These are phyloP conservation scores for Trypanosoma lewisi DNA, from an alignment of 208 protist genomes.

Conservation along the genomic window DNA sequence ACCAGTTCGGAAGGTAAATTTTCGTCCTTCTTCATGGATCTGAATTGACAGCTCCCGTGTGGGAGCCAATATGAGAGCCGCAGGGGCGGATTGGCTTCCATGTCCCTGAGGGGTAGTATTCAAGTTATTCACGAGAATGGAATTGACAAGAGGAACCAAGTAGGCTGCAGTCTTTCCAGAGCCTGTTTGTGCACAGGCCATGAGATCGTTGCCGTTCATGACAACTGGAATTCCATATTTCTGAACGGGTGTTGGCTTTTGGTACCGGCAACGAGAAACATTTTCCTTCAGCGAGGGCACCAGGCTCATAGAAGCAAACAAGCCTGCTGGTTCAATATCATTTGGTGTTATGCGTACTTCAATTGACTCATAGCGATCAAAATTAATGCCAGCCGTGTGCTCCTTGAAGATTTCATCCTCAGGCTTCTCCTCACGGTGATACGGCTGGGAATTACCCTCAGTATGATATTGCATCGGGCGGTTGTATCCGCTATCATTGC, in stretches of 20 bases:
- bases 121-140: conserved; percentile 76
- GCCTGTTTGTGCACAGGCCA: conserved; percentile 99
- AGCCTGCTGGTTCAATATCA: conserved; percentile 63
- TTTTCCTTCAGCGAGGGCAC: conserved; percentile 90
- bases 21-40: conserved; percentile 96
- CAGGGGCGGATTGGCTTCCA: conserved; percentile 78
- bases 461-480: conserved; percentile 24
- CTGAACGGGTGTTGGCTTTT: conserved; percentile 98
- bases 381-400: conserved; percentile 91
- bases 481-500: conserved; percentile 2
- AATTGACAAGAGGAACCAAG: conserved; percentile 96
- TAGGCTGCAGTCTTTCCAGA: conserved; percentile 99
- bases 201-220: conserved; percentile 92
- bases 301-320: conserved; percentile 87
- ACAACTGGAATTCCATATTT: conserved; percentile 97
- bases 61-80: conserved; percentile 95
- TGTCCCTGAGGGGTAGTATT: conserved; percentile 38
- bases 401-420: conserved; percentile 92
- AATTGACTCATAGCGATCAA: conserved; percentile 91
- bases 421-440: conserved; percentile 84
- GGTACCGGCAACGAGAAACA: conserved; percentile 94
- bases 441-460: conserved; percentile 28
- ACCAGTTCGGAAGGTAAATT: conserved; percentile 95
- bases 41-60: conserved; percentile 97
- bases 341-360: conserved; percentile 86